Base-by-base conservation (phyloP, 352 stramenopile species). In the Globisporangium emineosum region DNA sequence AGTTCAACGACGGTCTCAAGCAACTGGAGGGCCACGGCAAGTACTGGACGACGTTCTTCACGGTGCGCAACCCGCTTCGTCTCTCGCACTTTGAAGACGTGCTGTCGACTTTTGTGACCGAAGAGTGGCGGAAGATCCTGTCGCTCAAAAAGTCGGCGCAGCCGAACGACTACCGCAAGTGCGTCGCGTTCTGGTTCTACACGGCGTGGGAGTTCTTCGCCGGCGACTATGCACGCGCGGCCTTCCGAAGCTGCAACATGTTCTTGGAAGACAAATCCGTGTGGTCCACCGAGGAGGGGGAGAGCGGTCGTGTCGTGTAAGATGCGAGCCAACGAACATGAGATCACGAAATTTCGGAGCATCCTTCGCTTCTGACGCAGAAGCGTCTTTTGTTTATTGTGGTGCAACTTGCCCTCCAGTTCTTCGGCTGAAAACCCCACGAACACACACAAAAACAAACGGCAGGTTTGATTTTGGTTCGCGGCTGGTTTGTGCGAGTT, bases 161-260 rank as follows among this genome's bases (percentile, higher is more conserved):
- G 65, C 86, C 86, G 5, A 94, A 94, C 63, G 86, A 94, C 64
- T 94, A 94, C 67, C 81, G 86, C 64, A 94, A 94, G 68, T 94
- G 86, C 54, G 79, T 94, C 47, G 86, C 86, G 23, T 94, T 94
- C 68, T 94, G 86, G 86, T 93, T 94, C 62, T 94, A 89, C 70
- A 89, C 83, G 10, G 83, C 79, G 9, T 94, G 86, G 86, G 86
- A 94, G 57, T 85, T 88, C 25, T 94, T 93, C 47, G 83, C 86
- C 0, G 86, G 86, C 3, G 83, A 94, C 43, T 68, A 91, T 63
- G 86, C 86, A 25, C 81, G 86, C 8, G 68, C 78, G 29, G 81
- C 86, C 6, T 91, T 94, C 72, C 75, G 86, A 47, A 90, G 80
- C 70, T 90, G 81, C 70, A 94, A 94, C 71, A 92, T 94, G 83